phyloP scores from a whole-genome alignment of 345 rosid species.

The Eucalyptus marginata region DNA sequence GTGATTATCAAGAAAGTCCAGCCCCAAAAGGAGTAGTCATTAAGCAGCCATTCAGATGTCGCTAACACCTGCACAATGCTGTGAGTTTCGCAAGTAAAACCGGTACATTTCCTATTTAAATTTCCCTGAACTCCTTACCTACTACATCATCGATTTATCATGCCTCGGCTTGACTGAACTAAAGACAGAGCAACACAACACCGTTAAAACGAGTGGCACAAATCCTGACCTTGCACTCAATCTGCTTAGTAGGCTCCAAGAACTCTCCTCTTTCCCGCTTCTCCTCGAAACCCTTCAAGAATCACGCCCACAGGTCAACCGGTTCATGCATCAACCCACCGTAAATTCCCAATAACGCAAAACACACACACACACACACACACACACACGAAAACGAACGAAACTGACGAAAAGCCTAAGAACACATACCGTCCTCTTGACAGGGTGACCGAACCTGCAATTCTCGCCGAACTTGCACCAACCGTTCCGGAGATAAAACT shows the following conservation, averaged over 20 bases:
- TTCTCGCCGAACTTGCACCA: background rate
- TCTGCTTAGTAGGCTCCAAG: background rate
- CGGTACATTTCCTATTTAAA: background rate
- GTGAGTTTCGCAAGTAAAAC: background rate
- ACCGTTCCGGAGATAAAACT: background rate
- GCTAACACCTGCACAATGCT: background rate
- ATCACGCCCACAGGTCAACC: background rate
- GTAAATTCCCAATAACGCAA: background rate
- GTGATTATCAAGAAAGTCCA: background rate
- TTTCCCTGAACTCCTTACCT: background rate
- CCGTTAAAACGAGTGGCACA: background rate
- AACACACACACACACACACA: background rate
- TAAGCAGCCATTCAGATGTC: background rate
- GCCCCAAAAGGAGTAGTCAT: background rate
- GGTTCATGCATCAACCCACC: background rate
- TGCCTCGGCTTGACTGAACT: background rate
- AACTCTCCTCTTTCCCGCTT: background rate
- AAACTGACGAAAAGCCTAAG: background rate
- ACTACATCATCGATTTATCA: background rate
- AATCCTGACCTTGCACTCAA: slow-evolving; percentile 19
- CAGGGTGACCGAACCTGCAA: slow-evolving; percentile 19
- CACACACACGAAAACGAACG: background rate
- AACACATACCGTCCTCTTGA: background rate
- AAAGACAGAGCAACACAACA: background rate
- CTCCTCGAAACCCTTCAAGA: background rate